A percentile compares a stretch with the other conserved stretches of the same genome.
Evolutionary conservation across 495 filamentous ascomycete species (phyloP).

Genomic region (Trichoderma reesei): DNA sequence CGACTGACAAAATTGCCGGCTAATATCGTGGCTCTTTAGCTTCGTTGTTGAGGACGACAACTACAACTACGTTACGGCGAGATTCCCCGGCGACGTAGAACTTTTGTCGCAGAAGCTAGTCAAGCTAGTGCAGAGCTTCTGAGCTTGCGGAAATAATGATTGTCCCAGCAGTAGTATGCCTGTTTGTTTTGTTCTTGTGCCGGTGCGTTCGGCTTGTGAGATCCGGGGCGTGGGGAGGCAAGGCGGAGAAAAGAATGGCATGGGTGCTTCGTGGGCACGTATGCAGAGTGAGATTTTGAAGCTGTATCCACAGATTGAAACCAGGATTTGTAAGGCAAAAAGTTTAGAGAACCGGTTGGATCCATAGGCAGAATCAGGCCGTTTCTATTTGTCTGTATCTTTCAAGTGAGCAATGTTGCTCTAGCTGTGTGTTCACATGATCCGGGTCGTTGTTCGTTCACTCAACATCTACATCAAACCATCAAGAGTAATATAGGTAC

Average conservation of each 20-base stretch:
- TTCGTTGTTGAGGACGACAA: conserved; percentile 42
- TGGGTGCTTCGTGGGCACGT: no score
- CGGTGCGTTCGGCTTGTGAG: background rate
- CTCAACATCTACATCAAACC: no score
- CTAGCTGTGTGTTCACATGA: no score
- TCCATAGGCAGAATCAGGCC: background rate
- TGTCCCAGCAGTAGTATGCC: no score
- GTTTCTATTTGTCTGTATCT: background rate
- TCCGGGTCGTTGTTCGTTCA: no score
- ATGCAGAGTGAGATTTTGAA: conserved; percentile 4
- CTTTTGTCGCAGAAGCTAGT: conserved; percentile 37
- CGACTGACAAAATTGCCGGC: background rate
- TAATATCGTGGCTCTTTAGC: conserved; percentile 18
- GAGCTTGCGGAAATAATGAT: background rate
- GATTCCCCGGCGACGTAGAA: conserved; percentile 40
- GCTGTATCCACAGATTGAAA: background rate
- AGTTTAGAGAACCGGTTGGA: background rate
- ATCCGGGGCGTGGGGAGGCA: background rate
- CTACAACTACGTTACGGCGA: conserved; percentile 45
- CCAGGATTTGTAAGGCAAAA: background rate
- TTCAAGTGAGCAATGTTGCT: no score
- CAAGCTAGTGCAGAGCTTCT: conserved; percentile 30
- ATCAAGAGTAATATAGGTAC: no score
- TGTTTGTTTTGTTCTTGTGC: background rate
- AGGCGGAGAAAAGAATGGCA: background rate